Evolutionary conservation across 768 basidiomycete species (phyloP).

Genomic region (Psilocybe sp.): DNA sequence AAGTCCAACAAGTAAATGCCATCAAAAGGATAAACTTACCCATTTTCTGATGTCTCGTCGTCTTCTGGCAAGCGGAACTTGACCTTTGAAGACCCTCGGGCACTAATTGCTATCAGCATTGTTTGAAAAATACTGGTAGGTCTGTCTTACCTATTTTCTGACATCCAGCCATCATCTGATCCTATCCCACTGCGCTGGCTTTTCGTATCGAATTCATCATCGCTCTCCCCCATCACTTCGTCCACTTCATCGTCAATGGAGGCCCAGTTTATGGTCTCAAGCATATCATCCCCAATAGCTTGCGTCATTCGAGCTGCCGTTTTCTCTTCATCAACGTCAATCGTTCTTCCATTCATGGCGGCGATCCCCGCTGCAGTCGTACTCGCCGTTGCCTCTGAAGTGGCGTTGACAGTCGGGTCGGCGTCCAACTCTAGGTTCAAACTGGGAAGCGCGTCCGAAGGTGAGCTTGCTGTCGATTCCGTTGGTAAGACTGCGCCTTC

Average conservation of each 20-base stretch:
- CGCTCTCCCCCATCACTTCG: slow-evolving; percentile 80
- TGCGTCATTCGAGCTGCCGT: slow-evolving; percentile 49
- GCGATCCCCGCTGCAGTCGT: too few relatives aligned
- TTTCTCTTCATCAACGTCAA: slow-evolving; percentile 66
- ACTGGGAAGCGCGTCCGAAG: too few relatives aligned
- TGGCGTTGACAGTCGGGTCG: too few relatives aligned
- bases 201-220: slow-evolving; percentile 52
- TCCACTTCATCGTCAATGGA: slow-evolving; percentile 86
- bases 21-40: slow-evolving; percentile 14
- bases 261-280: slow-evolving; percentile 76
- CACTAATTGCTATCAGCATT: slow-evolving; percentile 15
- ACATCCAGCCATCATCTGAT: slow-evolving; percentile 55
- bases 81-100: too few relatives aligned
- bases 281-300: slow-evolving; percentile 24
- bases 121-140: background rate
- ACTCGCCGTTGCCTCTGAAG: too few relatives aligned
- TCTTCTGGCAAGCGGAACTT: too few relatives aligned
- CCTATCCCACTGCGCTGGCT: slow-evolving; percentile 53
- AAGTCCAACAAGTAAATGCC: background rate
- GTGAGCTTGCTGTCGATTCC: too few relatives aligned
- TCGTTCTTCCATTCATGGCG: slow-evolving; percentile 6
- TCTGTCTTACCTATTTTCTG: slow-evolving; percentile 29
- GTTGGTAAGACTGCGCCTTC: too few relatives aligned
- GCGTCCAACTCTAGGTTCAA: too few relatives aligned
- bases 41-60: slow-evolving; percentile 18